phyloP scores from a whole-genome alignment of 2,329 filamentous ascomycete genomes.

The Aspergillus quadrilineatus region DNA sequence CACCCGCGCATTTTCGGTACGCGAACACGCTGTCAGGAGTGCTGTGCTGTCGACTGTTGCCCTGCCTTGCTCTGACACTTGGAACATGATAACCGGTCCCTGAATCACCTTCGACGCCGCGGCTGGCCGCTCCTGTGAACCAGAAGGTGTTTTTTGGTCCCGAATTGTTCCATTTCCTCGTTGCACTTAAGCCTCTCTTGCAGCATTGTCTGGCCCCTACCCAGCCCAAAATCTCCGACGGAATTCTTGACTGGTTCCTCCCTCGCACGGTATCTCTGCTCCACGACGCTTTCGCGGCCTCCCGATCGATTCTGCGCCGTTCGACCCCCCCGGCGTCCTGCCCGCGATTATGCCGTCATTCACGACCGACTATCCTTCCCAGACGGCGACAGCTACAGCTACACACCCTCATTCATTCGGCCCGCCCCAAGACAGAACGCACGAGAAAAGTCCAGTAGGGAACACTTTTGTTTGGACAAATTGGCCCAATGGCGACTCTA shows the following conservation, averaged over 20 bases:
- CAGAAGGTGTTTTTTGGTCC: slow-evolving; percentile 12
- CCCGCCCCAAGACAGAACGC: slow-evolving; percentile 41
- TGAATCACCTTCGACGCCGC: slow-evolving; percentile 26
- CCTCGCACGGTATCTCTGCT: slow-evolving; percentile 3
- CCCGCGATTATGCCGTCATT: slow-evolving; percentile 40
- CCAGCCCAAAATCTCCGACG: slow-evolving; percentile 2
- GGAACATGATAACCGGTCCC: slow-evolving; percentile 28
- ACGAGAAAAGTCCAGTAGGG: slow-evolving; percentile 45
- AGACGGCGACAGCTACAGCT: slow-evolving; percentile 32
- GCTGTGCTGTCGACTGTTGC: slow-evolving; percentile 7
- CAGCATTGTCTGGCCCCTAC: slow-evolving; percentile 7
- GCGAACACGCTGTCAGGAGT: slow-evolving; percentile 6
- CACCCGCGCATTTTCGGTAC: slow-evolving; percentile 2
- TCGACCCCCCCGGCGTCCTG: slow-evolving; percentile 11
- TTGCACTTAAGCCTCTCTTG: slow-evolving; percentile 13
- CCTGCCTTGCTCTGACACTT: slow-evolving; percentile 7
- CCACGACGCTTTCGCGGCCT: neutral
- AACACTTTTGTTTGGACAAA: slow-evolving; percentile 50
- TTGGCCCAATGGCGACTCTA: slow-evolving; percentile 45
- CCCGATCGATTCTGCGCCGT: neutral
- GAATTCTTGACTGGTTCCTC: slow-evolving; percentile 7
- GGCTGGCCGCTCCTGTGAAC: slow-evolving; percentile 24
- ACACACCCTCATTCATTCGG: slow-evolving; percentile 42
- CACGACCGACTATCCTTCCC: slow-evolving; percentile 36
- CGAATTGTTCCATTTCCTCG: slow-evolving; percentile 11